These are phyloP conservation scores for Mercurialis annua DNA, from an alignment of 345 rosid genomes.

Conservation along the genomic window DNA sequence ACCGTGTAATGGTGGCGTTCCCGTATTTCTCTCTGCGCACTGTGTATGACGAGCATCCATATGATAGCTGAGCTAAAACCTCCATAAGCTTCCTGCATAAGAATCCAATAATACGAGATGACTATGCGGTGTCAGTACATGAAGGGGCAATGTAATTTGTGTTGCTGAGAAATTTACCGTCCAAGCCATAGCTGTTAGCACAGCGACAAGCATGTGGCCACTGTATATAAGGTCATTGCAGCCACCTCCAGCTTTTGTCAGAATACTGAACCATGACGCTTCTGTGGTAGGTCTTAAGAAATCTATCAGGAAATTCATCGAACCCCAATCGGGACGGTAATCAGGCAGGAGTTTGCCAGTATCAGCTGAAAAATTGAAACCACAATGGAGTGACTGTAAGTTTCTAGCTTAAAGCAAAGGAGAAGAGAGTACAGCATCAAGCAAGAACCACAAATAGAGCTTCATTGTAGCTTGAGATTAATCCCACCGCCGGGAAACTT, in stretches of 20 bases:
- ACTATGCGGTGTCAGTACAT: slow-evolving; percentile 2
- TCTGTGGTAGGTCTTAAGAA: slow-evolving; percentile 75
- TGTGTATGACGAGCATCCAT: slow-evolving; percentile 80
- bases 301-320: slow-evolving; percentile 73
- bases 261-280: slow-evolving; percentile 71
- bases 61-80: slow-evolving; percentile 73
- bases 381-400: background rate
- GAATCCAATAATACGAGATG: background rate
- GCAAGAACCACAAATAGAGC: background rate
- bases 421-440: slow-evolving; percentile 2
- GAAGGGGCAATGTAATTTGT: background rate
- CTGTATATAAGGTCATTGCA: slow-evolving; percentile 96
- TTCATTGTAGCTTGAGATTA: background rate
- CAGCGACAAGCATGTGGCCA: slow-evolving; percentile 96
- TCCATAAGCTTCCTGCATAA: slow-evolving; percentile 86
- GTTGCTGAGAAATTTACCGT: slow-evolving; percentile 42
- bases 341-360: slow-evolving; percentile 45
- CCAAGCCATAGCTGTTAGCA: slow-evolving; percentile 98
- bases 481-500: background rate
- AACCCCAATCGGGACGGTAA: slow-evolving; percentile 76
- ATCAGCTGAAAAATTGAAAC: slow-evolving; percentile 42
- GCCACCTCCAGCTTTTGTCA: slow-evolving; percentile 93
- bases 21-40: slow-evolving; percentile 82
- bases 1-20: slow-evolving; percentile 89
- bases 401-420: slow-evolving; percentile 1